A percentile compares a stretch with the other conserved stretches of the same genome.
phyloP scores from a whole-genome alignment of 2,329 filamentous ascomycete genomes.

The Venturia nashicola region DNA sequence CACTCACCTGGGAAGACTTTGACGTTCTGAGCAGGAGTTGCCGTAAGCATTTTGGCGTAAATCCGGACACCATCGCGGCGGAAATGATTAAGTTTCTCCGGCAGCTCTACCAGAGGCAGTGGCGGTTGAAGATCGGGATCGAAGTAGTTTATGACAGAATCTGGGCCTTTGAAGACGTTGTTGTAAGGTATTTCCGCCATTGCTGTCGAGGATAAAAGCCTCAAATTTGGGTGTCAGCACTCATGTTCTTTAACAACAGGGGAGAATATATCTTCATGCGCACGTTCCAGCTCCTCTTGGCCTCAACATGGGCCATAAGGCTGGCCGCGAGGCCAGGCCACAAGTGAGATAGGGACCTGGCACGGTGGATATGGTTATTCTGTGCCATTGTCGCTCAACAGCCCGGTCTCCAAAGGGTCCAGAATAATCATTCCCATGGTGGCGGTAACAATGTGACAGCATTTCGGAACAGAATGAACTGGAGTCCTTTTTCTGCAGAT shows the following conservation, averaged over 20 bases:
- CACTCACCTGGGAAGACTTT: slow-evolving; percentile 46
- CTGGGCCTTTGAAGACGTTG: slow-evolving; percentile 47
- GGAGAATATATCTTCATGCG: not conserved
- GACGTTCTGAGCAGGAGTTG: slow-evolving; percentile 53
- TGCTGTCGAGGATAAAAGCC: not conserved
- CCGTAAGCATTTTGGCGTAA: slow-evolving; percentile 55
- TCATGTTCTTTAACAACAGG: too few relatives aligned
- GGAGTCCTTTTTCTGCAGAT: not conserved
- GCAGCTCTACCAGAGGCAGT: slow-evolving; percentile 49
- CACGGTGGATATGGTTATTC: too few relatives aligned
- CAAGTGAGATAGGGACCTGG: not conserved
- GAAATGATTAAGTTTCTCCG: slow-evolving; percentile 44
- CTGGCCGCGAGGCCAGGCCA: not conserved
- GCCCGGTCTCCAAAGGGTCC: too few relatives aligned
- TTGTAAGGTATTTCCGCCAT: slow-evolving; percentile 23
- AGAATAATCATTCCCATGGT: too few relatives aligned
- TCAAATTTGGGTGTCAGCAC: not conserved
- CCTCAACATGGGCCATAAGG: not conserved
- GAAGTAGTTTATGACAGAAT: slow-evolving; percentile 47
- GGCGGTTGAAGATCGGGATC: slow-evolving; percentile 46
- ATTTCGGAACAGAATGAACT: not conserved
- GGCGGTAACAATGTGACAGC: not conserved
- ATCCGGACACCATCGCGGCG: slow-evolving; percentile 46
- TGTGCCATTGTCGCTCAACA: too few relatives aligned
- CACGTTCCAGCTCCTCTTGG: not conserved